Base-by-base conservation (phyloP, 139 green algal genomes). In the Penium margaritaceum region DNA sequence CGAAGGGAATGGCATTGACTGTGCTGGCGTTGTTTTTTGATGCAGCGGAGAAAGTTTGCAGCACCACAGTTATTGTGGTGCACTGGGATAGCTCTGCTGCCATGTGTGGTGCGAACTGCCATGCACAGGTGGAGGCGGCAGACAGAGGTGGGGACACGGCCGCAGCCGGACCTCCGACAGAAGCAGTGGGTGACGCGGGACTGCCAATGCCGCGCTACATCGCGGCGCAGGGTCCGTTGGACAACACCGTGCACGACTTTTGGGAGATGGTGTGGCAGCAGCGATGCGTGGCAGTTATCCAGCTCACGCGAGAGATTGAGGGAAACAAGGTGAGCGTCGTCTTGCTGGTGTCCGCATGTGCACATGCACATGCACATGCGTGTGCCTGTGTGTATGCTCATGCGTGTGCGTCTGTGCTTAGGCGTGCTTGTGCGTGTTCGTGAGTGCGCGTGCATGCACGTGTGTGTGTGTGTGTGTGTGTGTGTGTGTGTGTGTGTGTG, bases 201-300 rank as follows among this genome's bases (percentile, higher is more conserved):
- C n/a, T n/a, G n/a, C n/a, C n/a, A n/a, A 78, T 83, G 65, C 74
- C 76, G 0, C 37, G 30, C n/a, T 85, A 79, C 62, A 85, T 84
- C 43, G 75, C 67, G 19, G 38, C 70, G 30, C 86, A 92, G 81
- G 88, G 83, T 0, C 88, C 88, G 1, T 43, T 91, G 41, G 37
- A 57, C 21, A 38, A 62, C 29, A 92, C 88, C 0, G 58, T 61
- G 0, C 74, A 54, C 1, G 63, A 84, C 27, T 92, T 92, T 57
- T 92, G 88, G 88, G 58, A 78, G 63, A 89, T 90, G 86, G 77
- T 86, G 12, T 43, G 62, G 32, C 53, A 90, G 76, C 46, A 84
- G 46, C 27, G 62, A 2, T 77, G 38, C 33, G 5, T 32, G 30
- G 70, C 79, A 7, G 46, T 91, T 7, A 71, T 91, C 43, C 87